A percentile compares a stretch with the other conserved stretches of the same genome.
These are phyloP conservation scores for Brassica balearica DNA, from an alignment of 441 rosid species.

Conservation along the genomic window DNA sequence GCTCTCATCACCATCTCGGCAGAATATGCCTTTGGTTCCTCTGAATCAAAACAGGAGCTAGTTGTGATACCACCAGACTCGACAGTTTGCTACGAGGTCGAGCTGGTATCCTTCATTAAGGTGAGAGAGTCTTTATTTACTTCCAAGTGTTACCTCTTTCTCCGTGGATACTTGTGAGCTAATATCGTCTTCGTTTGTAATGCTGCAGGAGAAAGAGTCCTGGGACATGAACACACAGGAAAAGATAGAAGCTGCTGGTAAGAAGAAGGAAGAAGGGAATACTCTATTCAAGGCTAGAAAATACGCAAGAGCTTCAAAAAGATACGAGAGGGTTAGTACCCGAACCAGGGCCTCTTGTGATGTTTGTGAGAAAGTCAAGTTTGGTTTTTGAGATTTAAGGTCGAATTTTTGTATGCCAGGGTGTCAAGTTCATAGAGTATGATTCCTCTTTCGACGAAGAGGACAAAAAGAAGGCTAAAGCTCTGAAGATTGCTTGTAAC, in stretches of 20 bases:
- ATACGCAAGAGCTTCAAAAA: conserved; percentile 60
- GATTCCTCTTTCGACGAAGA: conserved; percentile 65
- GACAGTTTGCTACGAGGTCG: conserved; percentile 60
- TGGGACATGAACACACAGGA: conserved; percentile 81
- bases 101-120: conserved; percentile 59
- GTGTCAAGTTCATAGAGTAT: conserved; percentile 60
- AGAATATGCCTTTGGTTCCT: conserved; percentile 69
- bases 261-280: conserved; percentile 81
- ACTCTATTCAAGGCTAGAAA: conserved; percentile 62
- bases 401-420: conserved; percentile 39
- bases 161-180: neutral
- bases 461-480: conserved; percentile 60
- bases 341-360: neutral
- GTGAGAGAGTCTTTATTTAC: conserved; percentile 31
- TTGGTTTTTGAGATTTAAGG: neutral
- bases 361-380: neutral
- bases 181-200: neutral
- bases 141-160: neutral
- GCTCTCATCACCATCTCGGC: conserved; percentile 60
- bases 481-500: conserved; percentile 62
- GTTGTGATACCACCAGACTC: conserved; percentile 67
- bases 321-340: conserved; percentile 67
- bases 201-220: conserved; percentile 67
- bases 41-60: conserved; percentile 58
- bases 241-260: conserved; percentile 75